phyloP scores from a whole-genome alignment of 805 yeast species.

The Spathaspora arborariae region DNA sequence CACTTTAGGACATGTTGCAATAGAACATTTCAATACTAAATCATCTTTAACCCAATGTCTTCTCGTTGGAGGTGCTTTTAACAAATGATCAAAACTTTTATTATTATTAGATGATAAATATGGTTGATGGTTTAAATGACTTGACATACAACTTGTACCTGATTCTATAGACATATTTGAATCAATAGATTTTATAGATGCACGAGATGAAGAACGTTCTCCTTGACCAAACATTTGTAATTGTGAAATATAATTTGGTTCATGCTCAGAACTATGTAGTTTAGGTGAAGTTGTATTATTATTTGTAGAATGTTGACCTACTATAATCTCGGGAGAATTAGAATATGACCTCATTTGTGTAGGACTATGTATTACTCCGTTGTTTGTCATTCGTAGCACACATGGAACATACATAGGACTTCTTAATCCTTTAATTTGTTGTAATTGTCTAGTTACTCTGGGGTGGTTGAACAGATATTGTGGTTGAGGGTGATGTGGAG shows the following conservation, averaged over 20 bases:
- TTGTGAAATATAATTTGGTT: background rate
- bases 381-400: constrained; percentile 53
- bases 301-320: background rate
- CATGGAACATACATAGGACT: constrained; percentile 91
- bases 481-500: constrained; percentile 1
- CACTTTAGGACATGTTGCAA: constrained; percentile 49
- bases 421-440: constrained; percentile 75
- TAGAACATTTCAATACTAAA: constrained; percentile 57
- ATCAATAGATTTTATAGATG: constrained; percentile 25
- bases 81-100: constrained; percentile 21
- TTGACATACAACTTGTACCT: constrained; percentile 1
- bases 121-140: constrained; percentile 5
- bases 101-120: constrained; percentile 1
- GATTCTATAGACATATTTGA: constrained; percentile 29
- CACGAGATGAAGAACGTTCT: constrained; percentile 11
- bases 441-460: constrained; percentile 34
- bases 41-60: constrained; percentile 76
- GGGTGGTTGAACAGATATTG: constrained; percentile 13
- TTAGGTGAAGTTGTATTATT: background rate
- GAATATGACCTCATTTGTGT: constrained; percentile 6
- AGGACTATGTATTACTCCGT: constrained; percentile 7
- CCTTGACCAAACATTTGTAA: constrained; percentile 5
- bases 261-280: background rate
- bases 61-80: constrained; percentile 47
- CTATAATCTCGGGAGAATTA: constrained; percentile 8